These are phyloP conservation scores for Tephrocybe sp. DNA, from an alignment of 768 basidiomycete species.

Conservation along the genomic window DNA sequence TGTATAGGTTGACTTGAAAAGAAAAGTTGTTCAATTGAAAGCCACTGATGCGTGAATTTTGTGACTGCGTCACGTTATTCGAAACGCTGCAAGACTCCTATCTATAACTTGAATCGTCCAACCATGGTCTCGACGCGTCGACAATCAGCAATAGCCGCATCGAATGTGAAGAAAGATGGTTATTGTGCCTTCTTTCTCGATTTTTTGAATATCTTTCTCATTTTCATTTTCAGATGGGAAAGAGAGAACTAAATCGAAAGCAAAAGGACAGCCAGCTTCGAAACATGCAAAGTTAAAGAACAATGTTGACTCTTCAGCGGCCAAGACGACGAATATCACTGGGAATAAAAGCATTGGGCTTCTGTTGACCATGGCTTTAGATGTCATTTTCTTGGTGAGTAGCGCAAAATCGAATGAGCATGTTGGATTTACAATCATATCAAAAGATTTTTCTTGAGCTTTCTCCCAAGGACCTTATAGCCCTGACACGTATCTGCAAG, in stretches of 20 bases:
- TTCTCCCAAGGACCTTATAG: conserved; percentile 23
- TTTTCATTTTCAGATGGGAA: not conserved
- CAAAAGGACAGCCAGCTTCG: not conserved
- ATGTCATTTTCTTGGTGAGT: conserved; percentile 26
- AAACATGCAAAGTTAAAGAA: conserved; percentile 2
- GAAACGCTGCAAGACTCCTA: too few species aligned
- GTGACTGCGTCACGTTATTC: too few species aligned
- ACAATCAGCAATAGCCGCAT: not conserved
- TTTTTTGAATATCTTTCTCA: not conserved
- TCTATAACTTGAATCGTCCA: too few species aligned
- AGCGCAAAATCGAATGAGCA: not conserved
- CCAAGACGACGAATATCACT: not conserved
- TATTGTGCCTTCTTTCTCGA: not conserved
- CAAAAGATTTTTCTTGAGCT: conserved; percentile 24
- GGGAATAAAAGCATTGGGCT: conserved; percentile 2
- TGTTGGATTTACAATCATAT: not conserved
- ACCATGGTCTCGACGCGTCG: not conserved
- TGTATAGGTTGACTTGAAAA: too few species aligned
- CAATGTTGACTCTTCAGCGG: not conserved
- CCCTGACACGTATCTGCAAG: conserved; percentile 22
- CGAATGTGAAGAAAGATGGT: not conserved
- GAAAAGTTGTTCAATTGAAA: too few species aligned
- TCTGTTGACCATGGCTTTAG: conserved; percentile 24
- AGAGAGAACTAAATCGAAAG: not conserved
- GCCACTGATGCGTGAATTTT: too few species aligned